Conservation (phyloP, 345 rosid genomes). For the Pistacia atlantica region DNA sequence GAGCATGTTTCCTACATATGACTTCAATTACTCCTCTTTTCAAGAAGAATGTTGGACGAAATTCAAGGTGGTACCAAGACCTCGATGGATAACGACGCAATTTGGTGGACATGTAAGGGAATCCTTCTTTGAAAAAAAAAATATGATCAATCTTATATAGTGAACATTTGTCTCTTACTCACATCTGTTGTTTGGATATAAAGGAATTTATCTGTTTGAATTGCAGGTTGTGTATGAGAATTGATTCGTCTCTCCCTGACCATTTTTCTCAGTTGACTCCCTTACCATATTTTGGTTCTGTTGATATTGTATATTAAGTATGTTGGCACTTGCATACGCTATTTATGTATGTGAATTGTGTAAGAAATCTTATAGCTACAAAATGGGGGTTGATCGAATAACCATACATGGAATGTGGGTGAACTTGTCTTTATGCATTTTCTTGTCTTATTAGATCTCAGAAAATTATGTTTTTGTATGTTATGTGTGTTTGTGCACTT, state of each 20-base stretch:
- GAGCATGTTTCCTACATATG: slow-evolving; percentile 72
- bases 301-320: not conserved
- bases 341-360: no score
- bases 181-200: not conserved
- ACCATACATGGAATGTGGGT: no score
- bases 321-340: not conserved
- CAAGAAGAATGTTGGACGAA: slow-evolving; percentile 65
- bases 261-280: not conserved
- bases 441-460: not conserved
- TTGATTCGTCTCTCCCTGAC: not conserved
- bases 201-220: not conserved
- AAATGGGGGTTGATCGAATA: no score
- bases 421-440: not conserved
- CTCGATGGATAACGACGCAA: slow-evolving; percentile 80
- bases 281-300: not conserved
- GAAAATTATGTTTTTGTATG: not conserved
- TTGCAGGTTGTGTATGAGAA: not conserved
- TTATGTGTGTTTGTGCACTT: not conserved
- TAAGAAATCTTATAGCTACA: no score
- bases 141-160: not conserved
- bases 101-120: slow-evolving; percentile 87
- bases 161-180: not conserved
- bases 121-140: not conserved
- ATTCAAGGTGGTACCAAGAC: slow-evolving; percentile 70
- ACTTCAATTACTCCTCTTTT: slow-evolving; percentile 64